These are phyloP conservation scores for Eutrema japonicum DNA, from an alignment of 345 rosid species.

Conservation along the genomic window DNA sequence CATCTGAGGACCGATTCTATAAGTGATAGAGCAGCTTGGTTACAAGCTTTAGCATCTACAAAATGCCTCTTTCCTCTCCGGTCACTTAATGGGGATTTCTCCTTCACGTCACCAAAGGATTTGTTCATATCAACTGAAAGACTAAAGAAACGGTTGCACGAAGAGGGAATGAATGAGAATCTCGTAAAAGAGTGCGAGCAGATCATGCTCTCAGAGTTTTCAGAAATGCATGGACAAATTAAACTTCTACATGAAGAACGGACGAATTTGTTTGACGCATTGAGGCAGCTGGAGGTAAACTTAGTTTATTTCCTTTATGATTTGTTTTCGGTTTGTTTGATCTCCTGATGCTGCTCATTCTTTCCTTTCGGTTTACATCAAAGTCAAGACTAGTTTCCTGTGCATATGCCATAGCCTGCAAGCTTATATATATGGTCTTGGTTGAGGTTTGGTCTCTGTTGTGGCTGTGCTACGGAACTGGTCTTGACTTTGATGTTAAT, in stretches of 20 bases:
- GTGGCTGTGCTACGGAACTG: not conserved
- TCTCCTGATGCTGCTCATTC: not conserved
- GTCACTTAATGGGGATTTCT: conserved; percentile 61
- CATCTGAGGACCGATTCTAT: conserved; percentile 88
- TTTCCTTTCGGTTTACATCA: not conserved
- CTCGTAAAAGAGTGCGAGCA: conserved; percentile 87
- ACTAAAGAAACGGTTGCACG: conserved; percentile 68
- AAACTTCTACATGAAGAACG: conserved; percentile 77
- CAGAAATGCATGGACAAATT: conserved; percentile 71
- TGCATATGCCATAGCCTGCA: conserved; percentile 19
- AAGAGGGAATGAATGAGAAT: conserved; percentile 67
- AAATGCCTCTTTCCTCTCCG: conserved; percentile 67
- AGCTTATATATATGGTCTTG: conserved; percentile 1
- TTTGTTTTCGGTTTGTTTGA: not conserved
- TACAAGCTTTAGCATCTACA: conserved; percentile 81
- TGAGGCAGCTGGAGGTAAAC: conserved; percentile 91
- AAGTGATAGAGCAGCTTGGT: conserved; percentile 85
- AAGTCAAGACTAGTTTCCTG: not conserved
- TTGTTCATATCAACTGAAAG: conserved; percentile 75
- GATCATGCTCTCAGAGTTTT: conserved; percentile 86
- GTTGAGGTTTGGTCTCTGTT: conserved; percentile 7
- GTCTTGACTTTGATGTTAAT: conserved; percentile 15
- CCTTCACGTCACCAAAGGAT: conserved; percentile 58
- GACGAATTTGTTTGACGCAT: conserved; percentile 70
- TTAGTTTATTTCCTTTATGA: not conserved